Evolutionary conservation across 805 yeast species (phyloP).

Genomic region (Suhomyces sp.): DNA sequence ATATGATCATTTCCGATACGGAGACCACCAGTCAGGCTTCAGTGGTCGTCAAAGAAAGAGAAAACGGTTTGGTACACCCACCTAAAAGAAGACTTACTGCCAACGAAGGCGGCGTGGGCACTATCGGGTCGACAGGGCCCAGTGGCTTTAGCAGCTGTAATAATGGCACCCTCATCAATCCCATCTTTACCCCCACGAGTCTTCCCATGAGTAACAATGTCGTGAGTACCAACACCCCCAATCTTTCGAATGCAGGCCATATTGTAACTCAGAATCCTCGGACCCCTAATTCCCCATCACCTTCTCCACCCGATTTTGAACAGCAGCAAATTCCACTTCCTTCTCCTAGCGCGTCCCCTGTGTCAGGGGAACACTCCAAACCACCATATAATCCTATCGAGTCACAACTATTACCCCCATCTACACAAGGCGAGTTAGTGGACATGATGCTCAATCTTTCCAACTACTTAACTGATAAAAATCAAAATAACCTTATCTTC

Average conservation of each 20-base stretch:
- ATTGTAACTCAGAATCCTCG: slow-evolving; percentile 17
- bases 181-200: background rate
- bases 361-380: slow-evolving; percentile 15
- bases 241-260: background rate
- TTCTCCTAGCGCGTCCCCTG: slow-evolving; percentile 59
- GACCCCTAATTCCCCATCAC: slow-evolving; percentile 32
- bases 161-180: background rate
- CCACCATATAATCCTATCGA: slow-evolving; percentile 25
- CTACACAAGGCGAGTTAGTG: slow-evolving; percentile 38
- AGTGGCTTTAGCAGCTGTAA: slow-evolving; percentile 1
- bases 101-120: slow-evolving; percentile 1
- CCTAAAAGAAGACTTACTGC: slow-evolving; percentile 37
- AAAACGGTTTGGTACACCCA: slow-evolving; percentile 29
- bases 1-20: slow-evolving; percentile 35
- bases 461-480: slow-evolving; percentile 40
- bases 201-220: background rate
- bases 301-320: slow-evolving; percentile 38
- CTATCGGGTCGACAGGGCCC: no score
- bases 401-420: slow-evolving; percentile 14
- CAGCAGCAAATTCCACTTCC: slow-evolving; percentile 60
- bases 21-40: slow-evolving; percentile 26
- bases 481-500: slow-evolving; percentile 51
- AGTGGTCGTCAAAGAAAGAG: slow-evolving; percentile 11
- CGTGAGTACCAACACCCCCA: background rate
- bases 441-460: slow-evolving; percentile 37